These are phyloP conservation scores for Claviceps maximensis DNA, from an alignment of 2,329 filamentous ascomycete species.

Conservation along the genomic window DNA sequence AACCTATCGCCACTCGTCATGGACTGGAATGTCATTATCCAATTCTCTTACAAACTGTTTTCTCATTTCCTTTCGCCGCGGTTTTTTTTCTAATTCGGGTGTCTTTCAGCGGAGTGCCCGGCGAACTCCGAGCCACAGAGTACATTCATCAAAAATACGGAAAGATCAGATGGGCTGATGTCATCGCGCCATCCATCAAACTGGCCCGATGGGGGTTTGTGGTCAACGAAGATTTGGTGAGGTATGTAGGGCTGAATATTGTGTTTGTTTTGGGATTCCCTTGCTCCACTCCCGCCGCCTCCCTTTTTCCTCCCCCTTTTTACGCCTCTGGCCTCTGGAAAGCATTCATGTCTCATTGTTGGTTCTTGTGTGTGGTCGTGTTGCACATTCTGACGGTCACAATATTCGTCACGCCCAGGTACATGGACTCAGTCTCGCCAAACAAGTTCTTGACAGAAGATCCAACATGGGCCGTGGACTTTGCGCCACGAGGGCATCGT, in stretches of 20 bases:
- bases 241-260: too few relatives aligned
- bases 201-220: constrained; percentile 61
- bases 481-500: constrained; percentile 60
- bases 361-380: background rate
- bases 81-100: background rate
- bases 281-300: too few relatives aligned
- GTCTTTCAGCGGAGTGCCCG: constrained; percentile 43
- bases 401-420: constrained; percentile 17
- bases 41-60: background rate
- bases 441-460: constrained; percentile 55
- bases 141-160: constrained; percentile 59
- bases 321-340: background rate
- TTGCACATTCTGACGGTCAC: background rate
- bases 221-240: constrained; percentile 56
- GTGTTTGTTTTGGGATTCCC: too few relatives aligned
- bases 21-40: background rate
- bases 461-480: constrained; percentile 69
- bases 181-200: constrained; percentile 58
- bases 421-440: constrained; percentile 42
- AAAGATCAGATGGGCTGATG: constrained; percentile 46
- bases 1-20: background rate
- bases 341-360: background rate
- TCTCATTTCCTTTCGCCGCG: background rate
- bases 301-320: background rate
- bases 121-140: constrained; percentile 60